These are phyloP conservation scores for Daldinia sp. DNA, from an alignment of 2,329 filamentous ascomycete genomes.

Conservation along the genomic window DNA sequence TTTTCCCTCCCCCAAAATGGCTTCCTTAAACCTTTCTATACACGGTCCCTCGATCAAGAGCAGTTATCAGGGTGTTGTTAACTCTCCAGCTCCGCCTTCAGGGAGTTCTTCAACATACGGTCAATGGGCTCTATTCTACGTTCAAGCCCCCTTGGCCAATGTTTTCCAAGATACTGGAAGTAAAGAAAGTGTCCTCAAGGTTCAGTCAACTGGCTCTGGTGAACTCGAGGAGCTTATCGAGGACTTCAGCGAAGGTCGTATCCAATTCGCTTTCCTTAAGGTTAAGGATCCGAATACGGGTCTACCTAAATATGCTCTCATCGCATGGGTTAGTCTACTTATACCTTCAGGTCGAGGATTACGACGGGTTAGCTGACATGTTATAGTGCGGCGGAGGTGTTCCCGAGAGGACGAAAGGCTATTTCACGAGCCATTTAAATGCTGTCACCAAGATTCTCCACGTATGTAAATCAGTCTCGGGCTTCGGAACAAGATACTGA, in stretches of 20 bases:
- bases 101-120: slow-evolving; percentile 79
- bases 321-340: slow-evolving; percentile 74
- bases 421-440: slow-evolving; percentile 93
- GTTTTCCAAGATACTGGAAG: slow-evolving; percentile 86
- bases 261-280: slow-evolving; percentile 97
- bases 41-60: slow-evolving; percentile 86
- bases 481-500: slow-evolving; percentile 22
- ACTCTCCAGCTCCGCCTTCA: slow-evolving; percentile 58
- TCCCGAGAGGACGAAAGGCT: slow-evolving; percentile 97
- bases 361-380: slow-evolving; percentile 6
- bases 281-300: slow-evolving; percentile 92
- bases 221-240: slow-evolving; percentile 90
- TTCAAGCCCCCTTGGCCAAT: slow-evolving; percentile 89
- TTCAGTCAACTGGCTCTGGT: slow-evolving; percentile 91
- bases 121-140: slow-evolving; percentile 94
- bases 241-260: slow-evolving; percentile 94
- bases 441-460: slow-evolving; percentile 92
- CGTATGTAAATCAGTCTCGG: slow-evolving; percentile 39
- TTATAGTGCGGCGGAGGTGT: slow-evolving; percentile 88
- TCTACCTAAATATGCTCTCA: slow-evolving; percentile 90
- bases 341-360: neutral
- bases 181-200: slow-evolving; percentile 95
- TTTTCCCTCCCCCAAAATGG: slow-evolving; percentile 61
- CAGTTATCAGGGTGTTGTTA: slow-evolving; percentile 71
- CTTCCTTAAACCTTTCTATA: slow-evolving; percentile 79